phyloP scores from a whole-genome alignment of 2,329 filamentous ascomycete species.

The Laburnicola sp. region DNA sequence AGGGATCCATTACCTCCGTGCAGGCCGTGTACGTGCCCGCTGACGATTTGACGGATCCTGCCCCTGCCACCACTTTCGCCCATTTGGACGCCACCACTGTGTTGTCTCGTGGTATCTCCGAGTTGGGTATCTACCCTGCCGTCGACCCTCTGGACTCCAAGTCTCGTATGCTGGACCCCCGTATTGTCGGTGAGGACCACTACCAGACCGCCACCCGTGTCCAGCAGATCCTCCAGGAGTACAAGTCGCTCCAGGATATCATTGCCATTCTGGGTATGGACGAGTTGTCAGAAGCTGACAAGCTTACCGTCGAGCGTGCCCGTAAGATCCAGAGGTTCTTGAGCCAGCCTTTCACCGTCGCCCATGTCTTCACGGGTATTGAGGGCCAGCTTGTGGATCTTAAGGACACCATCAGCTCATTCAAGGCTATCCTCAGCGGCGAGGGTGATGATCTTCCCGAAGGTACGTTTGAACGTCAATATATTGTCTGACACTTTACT shows the following conservation, averaged over 20 bases:
- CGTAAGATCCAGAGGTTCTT: constrained; percentile 99
- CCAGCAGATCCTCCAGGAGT: constrained; percentile 99
- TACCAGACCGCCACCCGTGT: constrained; percentile 93
- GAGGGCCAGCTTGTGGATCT: constrained; percentile 96
- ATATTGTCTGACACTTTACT: neutral
- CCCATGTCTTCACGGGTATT: constrained; percentile 85
- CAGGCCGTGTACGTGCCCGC: constrained; percentile 99
- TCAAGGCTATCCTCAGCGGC: constrained; percentile 95
- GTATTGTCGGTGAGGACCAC: constrained; percentile 97
- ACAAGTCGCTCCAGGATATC: constrained; percentile 99
- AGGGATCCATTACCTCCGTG: constrained; percentile 99
- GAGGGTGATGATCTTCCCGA: constrained; percentile 96
- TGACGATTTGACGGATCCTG: constrained; percentile 99
- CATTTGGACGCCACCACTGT: constrained; percentile 99
- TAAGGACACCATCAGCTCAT: constrained; percentile 96
- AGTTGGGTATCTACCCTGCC: constrained; percentile 99
- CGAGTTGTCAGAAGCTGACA: constrained; percentile 97
- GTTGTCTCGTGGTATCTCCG: constrained; percentile 99
- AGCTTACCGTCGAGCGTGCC: constrained; percentile 99
- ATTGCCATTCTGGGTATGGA: constrained; percentile 99
- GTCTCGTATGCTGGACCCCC: constrained; percentile 98
- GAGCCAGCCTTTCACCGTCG: constrained; percentile 96
- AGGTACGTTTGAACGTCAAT: constrained; percentile 57
- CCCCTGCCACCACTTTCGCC: constrained; percentile 98
- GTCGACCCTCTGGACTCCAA: constrained; percentile 99